Evolutionary conservation across 495 filamentous ascomycete genomes (phyloP).

Genomic region (Lasiosphaeriaceae sp.): DNA sequence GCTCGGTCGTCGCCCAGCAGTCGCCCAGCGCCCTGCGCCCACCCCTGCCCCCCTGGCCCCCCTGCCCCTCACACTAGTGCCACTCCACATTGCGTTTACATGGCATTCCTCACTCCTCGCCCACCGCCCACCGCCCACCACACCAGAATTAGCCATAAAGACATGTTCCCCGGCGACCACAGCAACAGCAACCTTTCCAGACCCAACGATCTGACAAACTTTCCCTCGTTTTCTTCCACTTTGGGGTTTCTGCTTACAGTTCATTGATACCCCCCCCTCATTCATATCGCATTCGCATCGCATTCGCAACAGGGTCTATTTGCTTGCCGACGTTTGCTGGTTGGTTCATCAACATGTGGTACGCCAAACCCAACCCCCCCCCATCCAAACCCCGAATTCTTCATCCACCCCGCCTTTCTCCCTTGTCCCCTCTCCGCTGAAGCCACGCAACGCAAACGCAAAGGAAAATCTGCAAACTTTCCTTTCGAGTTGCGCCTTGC

Average conservation of each 20-base stretch:
- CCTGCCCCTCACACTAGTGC: neutral
- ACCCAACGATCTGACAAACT: constrained; percentile 9
- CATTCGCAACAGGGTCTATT: constrained; percentile 7
- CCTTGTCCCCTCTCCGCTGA: neutral
- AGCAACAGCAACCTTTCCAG: constrained; percentile 2
- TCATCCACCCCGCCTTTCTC: neutral
- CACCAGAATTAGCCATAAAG: constrained; percentile 15
- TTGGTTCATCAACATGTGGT: constrained; percentile 33
- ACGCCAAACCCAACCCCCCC: constrained; percentile 19
- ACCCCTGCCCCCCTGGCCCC: constrained; percentile 3
- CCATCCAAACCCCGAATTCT: no score
- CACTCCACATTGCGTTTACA: constrained; percentile 7
- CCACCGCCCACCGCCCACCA: no score
- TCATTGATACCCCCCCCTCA: constrained; percentile 8
- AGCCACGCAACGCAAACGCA: neutral
- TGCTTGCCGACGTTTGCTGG: constrained; percentile 21
- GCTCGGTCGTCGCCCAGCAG: no score
- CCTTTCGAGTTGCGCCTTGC: neutral
- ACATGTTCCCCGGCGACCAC: constrained; percentile 11
- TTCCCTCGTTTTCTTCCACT: constrained; percentile 7
- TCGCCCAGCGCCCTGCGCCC: neutral
- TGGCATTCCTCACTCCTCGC: constrained; percentile 12
- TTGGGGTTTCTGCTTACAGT: neutral
- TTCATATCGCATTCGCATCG: neutral
- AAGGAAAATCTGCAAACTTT: neutral